phyloP scores from a whole-genome alignment of 129 eudicot genomes.

The Logfia minima region DNA sequence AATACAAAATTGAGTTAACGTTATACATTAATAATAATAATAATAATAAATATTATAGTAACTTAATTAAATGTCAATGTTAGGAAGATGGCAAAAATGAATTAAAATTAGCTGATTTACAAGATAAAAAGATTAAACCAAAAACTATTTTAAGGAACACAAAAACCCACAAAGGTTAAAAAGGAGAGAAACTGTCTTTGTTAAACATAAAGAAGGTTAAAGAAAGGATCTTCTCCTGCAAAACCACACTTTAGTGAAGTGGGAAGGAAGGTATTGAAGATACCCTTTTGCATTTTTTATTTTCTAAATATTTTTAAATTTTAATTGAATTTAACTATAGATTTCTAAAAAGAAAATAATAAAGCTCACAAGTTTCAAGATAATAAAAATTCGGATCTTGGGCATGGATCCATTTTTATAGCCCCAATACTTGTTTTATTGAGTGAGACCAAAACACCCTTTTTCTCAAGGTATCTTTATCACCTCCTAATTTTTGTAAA shows the following conservation, averaged over 20 bases:
- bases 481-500: conserved; percentile 38
- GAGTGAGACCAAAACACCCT: conserved; percentile 42
- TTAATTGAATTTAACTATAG: too few relatives aligned
- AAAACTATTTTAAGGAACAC: conserved; percentile 34
- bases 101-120: background rate
- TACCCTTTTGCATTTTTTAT: conserved; percentile 39
- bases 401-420: conserved; percentile 46
- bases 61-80: too few relatives aligned
- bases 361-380: conserved; percentile 36
- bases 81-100: background rate
- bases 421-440: conserved; percentile 34
- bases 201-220: conserved; percentile 48
- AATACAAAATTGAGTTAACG: too few relatives aligned
- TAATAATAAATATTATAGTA: background rate
- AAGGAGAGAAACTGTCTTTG: conserved; percentile 37
- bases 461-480: conserved; percentile 41
- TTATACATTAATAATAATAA: too few relatives aligned
- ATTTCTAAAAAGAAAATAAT: background rate
- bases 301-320: background rate
- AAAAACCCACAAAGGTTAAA: conserved; percentile 53
- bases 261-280: conserved; percentile 73
- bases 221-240: conserved; percentile 83
- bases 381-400: conserved; percentile 48
- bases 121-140: conserved; percentile 3
- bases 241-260: conserved; percentile 75